Evolutionary conservation across 2,329 filamentous ascomycete genomes (phyloP), one percentile per base, ranked within the genome.

Genomic region (Fusarium tjaetaba): DNA sequence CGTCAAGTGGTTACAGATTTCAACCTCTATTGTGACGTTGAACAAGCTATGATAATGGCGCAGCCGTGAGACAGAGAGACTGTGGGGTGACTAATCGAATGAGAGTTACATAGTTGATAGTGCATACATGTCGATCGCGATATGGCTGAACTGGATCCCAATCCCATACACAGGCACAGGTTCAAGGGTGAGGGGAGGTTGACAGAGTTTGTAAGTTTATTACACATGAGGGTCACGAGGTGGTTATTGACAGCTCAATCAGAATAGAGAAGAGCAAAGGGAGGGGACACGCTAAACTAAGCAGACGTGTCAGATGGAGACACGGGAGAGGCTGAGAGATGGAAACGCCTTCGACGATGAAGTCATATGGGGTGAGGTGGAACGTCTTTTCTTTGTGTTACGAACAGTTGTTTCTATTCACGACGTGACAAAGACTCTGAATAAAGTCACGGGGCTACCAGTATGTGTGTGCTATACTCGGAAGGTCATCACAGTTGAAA

Each of bases 361-460:
- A 70, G 67, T 70, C 65, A 69, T 70, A 70, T 65, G 52, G 59
- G 41, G 52, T 39, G 60, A 70, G 51, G 67, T 70, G 67, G 65
- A 70, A 70, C 65, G 52, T 32, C 55, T 70, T 65, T 43, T 46
- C 39, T 58, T 32, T 48, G 36, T 28, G 46, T 65, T 49, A 49
- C 38, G 55, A 34, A 16, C 41, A 26, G 13, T n/a, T 32, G 24
- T 53, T n/a, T 51, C n/a, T 39, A 41, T 57, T 28, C 18, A 24
- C 11, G 46, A 53, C 57, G 11, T 39, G 57, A 58, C 55, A 63
- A 46, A 30, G 36, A 52, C 30, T 24, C 26, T 36, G 42, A 36
- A 26, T 36, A 28, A 65, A 41, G 51, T 43, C 45, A 70, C 52
- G 34, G 56, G 65, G n/a, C 26, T 52, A n/a, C n/a, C n/a, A n/a